Evolutionary conservation across 139 green algal genomes (phyloP), one percentile per base, ranked within the genome.

Genomic region (Coelastrella sp.): DNA sequence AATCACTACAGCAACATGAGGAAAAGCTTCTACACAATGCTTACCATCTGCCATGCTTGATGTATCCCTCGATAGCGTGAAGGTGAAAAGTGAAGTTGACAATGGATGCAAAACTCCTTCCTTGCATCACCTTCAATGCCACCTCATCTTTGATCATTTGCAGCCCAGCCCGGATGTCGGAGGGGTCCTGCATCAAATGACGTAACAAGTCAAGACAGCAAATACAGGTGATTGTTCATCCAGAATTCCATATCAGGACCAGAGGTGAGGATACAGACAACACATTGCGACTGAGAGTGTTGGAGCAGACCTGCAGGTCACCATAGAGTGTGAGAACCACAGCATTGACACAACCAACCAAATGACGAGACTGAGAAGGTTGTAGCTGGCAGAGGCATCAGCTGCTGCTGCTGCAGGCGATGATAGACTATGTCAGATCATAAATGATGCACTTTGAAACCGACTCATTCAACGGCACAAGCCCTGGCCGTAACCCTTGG

Each of bases 1-100:
- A 47, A 47, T 2, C 1, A 47, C 32, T 2, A 47, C 32, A 47
- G 32, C 32, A 47, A 47, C 32, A 47, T 1, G 1, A 2, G 32
- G 1, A 1, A 1, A 47, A 1, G 32, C 32, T 47, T 47, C 32
- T 47, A 47, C 32, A 47, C 32, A 47, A 47, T 47, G 32, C 79
- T 16, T 59, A 86, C 80, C 80, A 86, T 7, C 20, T 66, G 5
- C 23, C 57, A 59, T 86, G 80, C 59, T 58, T 75, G 17, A 86
- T 74, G 80, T 58, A 74, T 10, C 58, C 80, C 5, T 65, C 59
- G 8, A 86, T 11, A 59, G 59, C 7, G 10, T 19, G 11, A 20
- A 86, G 60, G 80, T 86, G 80, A 47, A 19, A 74, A 3, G 23
- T 57, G 59, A 86, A 86, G 60, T 17, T 59, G 59, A 16, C 16